phyloP scores from a whole-genome alignment of 2,329 filamentous ascomycete genomes.

The Septoria linicola region DNA sequence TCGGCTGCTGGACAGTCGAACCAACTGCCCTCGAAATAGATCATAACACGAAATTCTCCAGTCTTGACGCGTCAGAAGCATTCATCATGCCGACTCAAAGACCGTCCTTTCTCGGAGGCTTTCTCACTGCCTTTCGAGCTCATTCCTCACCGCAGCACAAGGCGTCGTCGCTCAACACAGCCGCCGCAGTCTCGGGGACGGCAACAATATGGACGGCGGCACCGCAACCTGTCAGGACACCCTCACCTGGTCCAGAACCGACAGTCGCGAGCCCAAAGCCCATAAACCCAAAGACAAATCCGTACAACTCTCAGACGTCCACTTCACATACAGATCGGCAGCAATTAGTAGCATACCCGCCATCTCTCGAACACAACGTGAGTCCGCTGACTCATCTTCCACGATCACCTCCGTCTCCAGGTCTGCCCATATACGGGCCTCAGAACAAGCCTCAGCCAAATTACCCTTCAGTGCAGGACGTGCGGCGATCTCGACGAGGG shows the following conservation, averaged over 20 bases:
- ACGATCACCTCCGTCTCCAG: constrained; percentile 38
- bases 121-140: constrained; percentile 66
- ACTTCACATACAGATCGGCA: constrained; percentile 41
- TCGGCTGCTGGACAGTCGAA: constrained; percentile 10
- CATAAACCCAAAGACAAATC: constrained; percentile 48
- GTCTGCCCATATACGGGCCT: constrained; percentile 37
- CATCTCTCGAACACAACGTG: constrained; percentile 40
- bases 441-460: constrained; percentile 36
- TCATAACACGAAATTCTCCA: background rate
- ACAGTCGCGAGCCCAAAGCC: constrained; percentile 44
- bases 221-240: constrained; percentile 20
- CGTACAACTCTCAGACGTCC: constrained; percentile 27
- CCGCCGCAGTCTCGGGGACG: constrained; percentile 42
- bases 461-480: constrained; percentile 37
- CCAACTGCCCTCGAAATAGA: background rate
- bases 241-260: constrained; percentile 24
- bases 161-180: constrained; percentile 40
- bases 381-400: constrained; percentile 39
- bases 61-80: background rate
- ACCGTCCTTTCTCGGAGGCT: constrained; percentile 62
- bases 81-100: constrained; percentile 61
- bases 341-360: constrained; percentile 41
- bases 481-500: constrained; percentile 54
- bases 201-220: constrained; percentile 34
- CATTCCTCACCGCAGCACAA: constrained; percentile 59